phyloP scores from a whole-genome alignment of 805 yeast species.

The Torulaspora microellipsoides region DNA sequence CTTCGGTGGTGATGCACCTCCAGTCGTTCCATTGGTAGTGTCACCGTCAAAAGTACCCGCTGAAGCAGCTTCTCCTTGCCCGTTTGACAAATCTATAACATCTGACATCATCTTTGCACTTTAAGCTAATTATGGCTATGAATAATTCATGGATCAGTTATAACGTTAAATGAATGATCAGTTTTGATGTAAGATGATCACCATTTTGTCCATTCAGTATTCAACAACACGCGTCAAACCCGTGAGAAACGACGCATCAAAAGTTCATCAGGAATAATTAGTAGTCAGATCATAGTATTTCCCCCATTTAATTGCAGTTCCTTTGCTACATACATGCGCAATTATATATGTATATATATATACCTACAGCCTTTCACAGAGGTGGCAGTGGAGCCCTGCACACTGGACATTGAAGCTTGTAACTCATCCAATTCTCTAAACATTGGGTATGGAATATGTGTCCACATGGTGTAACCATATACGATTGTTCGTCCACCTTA shows the following conservation, averaged over 20 bases:
- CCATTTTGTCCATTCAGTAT: constrained; percentile 11
- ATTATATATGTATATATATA: background rate
- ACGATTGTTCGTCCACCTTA: constrained; percentile 42
- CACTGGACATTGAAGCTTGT: constrained; percentile 89
- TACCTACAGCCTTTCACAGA: constrained; percentile 36
- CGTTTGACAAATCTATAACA: constrained; percentile 2
- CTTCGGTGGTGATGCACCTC: constrained; percentile 2
- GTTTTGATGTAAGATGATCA: constrained; percentile 1
- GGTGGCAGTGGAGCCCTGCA: constrained; percentile 87
- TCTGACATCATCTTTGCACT: constrained; percentile 5
- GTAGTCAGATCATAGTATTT: background rate
- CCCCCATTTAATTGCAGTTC: too few species aligned
- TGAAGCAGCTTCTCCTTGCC: constrained; percentile 5
- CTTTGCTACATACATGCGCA: too few species aligned
- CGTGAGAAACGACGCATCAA: constrained; percentile 14
- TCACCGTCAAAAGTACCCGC: constrained; percentile 11
- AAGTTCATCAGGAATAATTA: background rate
- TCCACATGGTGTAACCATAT: constrained; percentile 86
- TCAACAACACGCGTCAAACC: constrained; percentile 9
- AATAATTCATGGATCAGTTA: too few species aligned
- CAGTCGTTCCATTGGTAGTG: constrained; percentile 2
- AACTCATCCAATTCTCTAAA: constrained; percentile 88
- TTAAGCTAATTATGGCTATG: too few species aligned
- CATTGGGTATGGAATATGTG: constrained; percentile 91
- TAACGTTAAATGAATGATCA: constrained; percentile 1